These are phyloP conservation scores for Marvania coccoides DNA, from an alignment of 139 green algal genomes.

Conservation along the genomic window DNA sequence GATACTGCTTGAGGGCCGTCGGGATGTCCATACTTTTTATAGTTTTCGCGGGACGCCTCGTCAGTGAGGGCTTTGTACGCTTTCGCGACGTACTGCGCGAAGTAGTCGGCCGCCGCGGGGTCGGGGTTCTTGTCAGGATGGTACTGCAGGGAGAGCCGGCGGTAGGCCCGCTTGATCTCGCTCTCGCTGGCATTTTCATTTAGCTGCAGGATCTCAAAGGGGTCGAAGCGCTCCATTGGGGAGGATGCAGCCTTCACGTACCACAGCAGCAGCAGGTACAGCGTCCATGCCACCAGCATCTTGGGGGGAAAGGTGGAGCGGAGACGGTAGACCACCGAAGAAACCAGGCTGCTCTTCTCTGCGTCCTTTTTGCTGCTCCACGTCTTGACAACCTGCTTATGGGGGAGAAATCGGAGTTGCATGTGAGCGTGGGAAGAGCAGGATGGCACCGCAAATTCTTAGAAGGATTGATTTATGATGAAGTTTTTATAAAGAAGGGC, in stretches of 20 bases:
- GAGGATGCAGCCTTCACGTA: not conserved
- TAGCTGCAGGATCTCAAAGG: constrained; percentile 78
- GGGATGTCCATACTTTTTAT: constrained; percentile 82
- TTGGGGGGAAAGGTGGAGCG: not conserved
- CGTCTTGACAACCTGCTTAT: constrained; percentile 5
- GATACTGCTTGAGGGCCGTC: constrained; percentile 62
- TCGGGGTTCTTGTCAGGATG: constrained; percentile 94
- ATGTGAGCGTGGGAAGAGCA: too few species aligned
- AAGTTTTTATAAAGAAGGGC: too few species aligned
- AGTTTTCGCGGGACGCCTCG: constrained; percentile 71
- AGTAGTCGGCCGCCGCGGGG: constrained; percentile 68
- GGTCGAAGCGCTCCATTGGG: constrained; percentile 70
- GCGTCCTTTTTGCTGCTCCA: constrained; percentile 18
- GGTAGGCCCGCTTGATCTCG: constrained; percentile 81
- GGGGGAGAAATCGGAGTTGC: not conserved
- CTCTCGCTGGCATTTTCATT: constrained; percentile 34
- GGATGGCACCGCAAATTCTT: too few species aligned
- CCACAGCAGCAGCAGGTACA: constrained; percentile 18
- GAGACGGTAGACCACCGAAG: not conserved
- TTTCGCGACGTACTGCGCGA: constrained; percentile 78
- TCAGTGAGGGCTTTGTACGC: constrained; percentile 55
- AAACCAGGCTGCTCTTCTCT: not conserved
- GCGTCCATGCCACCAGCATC: constrained; percentile 10
- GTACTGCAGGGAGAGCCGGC: constrained; percentile 64
- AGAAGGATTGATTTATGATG: too few species aligned